A percentile compares a stretch with the other conserved stretches of the same genome.
These are phyloP conservation scores for Trichosporon faecale DNA, from an alignment of 1,284 basidiomycete genomes.

Conservation along the genomic window DNA sequence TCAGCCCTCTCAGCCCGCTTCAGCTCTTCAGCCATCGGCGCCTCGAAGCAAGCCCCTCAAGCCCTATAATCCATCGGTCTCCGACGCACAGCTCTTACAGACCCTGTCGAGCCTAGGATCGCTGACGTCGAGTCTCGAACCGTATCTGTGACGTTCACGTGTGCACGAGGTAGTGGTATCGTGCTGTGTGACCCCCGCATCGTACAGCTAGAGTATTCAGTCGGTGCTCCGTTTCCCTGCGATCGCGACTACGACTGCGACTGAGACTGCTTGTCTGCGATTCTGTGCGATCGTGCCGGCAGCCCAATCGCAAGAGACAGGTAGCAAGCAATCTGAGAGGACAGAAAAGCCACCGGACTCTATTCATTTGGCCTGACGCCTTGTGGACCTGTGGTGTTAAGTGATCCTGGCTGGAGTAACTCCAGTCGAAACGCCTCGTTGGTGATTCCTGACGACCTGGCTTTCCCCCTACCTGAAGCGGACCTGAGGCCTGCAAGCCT, in stretches of 20 bases:
- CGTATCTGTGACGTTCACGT: background rate
- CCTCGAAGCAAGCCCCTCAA: background rate
- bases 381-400: background rate
- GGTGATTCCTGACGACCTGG: background rate
- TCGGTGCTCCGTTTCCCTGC: background rate
- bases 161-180: background rate
- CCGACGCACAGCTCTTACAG: background rate
- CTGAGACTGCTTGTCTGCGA: background rate
- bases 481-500: background rate
- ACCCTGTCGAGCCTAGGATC: conserved; percentile 1
- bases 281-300: background rate
- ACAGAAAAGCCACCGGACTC: background rate
- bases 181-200: background rate
- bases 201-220: background rate
- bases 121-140: background rate
- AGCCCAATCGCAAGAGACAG: background rate
- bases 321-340: background rate
- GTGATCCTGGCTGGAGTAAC: background rate
- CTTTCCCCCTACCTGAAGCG: background rate
- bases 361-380: background rate
- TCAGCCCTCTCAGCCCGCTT: background rate
- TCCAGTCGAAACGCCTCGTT: background rate
- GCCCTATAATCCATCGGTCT: background rate
- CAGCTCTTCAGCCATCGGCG: background rate
- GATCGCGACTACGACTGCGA: background rate